Base-by-base conservation (phyloP, 1,139 yeast species). In the Yamadazyma siamensis region DNA sequence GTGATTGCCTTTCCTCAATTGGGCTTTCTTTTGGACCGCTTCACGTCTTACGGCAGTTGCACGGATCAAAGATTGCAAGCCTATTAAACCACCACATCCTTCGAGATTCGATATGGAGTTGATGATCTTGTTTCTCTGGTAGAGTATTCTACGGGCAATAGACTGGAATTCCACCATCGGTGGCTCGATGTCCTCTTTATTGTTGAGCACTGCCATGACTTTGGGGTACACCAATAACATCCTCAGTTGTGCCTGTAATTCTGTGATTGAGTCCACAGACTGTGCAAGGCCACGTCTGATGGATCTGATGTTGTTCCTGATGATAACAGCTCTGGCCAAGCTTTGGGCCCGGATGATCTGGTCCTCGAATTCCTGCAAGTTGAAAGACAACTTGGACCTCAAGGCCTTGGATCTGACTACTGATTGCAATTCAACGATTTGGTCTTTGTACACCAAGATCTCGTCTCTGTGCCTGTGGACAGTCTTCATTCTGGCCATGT, bases 381-480 rank as follows among this genome's bases (percentile, higher is more conserved):
- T 46, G 17, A 43, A 41, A 15, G 40, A 34, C 26, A 27, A 23
- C 27, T 23, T 26, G 5, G 24, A 21, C 43, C 52, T 35, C 14
- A 49, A 37, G 18, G 56, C 36, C 13, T 52, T 57, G 3, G 54
- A 49, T 35, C 75, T 50, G 2, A 56, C 54, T 6, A 56, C 32
- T 0, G 73, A 47, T 41, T 71, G 76, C n/a, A 71, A 46, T 4
- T 40, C 44, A n/a, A 57, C 42, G 3, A 69, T 50, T 2, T 56
- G 61, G 14, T 39, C 35, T 28, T 48, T 47, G 41, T 48, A 61
- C 6, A 49, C 33, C 17, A 54, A 25, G 17, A 67, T 40, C 23
- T 58, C 67, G 32, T 54, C 63, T 25, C 73, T 53, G 36, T 67
- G 65, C 32, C 55, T 56, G 43, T 68, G 73, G 14, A 67, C 47